Conservation (phyloP, 257 asterid genomes). For the Schizonepeta tenuifolia region DNA sequence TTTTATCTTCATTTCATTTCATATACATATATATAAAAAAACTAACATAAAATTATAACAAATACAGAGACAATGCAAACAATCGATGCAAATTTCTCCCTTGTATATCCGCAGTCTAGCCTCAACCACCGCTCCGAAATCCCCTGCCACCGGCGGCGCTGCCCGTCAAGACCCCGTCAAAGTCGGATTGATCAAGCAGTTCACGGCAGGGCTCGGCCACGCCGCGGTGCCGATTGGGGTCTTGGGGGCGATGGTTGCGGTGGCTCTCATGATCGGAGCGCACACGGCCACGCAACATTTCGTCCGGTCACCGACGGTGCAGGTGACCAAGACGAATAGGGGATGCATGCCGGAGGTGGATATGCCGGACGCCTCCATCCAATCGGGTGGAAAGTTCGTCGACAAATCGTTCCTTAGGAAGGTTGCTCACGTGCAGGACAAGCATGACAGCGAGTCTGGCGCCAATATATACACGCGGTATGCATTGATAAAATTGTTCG, state of each 20-base stretch:
- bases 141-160: neutral
- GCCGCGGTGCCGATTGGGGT: conserved; percentile 37
- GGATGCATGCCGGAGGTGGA: conserved; percentile 54
- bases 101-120: conserved; percentile 16
- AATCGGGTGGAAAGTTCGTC: conserved; percentile 39
- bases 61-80: conserved; percentile 37
- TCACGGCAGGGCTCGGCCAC: conserved; percentile 31
- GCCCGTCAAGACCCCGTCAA: neutral
- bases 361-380: conserved; percentile 26
- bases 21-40: no score
- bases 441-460: neutral
- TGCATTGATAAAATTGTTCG: neutral
- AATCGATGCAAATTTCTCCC: conserved; percentile 19
- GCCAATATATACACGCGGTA: conserved; percentile 33
- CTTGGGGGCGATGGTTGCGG: conserved; percentile 33
- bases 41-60: neutral
- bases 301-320: conserved; percentile 52
- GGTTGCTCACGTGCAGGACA: conserved; percentile 51
- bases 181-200: neutral
- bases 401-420: conserved; percentile 52
- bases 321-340: conserved; percentile 43
- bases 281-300: conserved; percentile 53
- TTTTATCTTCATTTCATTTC: no score
- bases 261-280: conserved; percentile 39
- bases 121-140: neutral